phyloP scores from a whole-genome alignment of 2,329 filamentous ascomycete genomes.

The Chaetomiaceae sp. region DNA sequence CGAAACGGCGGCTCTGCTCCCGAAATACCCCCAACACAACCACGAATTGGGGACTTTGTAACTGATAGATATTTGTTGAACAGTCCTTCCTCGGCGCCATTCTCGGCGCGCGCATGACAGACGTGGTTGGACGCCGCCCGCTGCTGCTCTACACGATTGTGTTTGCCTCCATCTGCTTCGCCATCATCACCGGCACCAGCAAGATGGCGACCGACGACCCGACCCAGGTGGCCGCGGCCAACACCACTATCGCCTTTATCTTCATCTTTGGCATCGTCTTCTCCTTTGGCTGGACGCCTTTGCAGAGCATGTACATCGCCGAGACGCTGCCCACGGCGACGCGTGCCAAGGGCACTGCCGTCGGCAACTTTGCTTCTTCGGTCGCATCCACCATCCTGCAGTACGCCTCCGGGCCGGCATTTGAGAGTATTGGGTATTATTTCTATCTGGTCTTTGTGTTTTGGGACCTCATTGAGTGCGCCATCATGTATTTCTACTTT shows the following conservation, averaged over 20 bases:
- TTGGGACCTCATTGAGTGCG: conserved; percentile 42
- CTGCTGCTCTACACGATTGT: conserved; percentile 46
- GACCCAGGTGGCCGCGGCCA: conserved; percentile 36
- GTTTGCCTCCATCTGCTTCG: conserved; percentile 45
- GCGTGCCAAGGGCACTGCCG: conserved; percentile 42
- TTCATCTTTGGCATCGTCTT: conserved; percentile 51
- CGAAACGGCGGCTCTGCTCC: too few species aligned
- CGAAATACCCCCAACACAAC: too few species aligned
- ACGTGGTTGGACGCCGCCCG: conserved; percentile 54
- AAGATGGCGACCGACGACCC: conserved; percentile 39
- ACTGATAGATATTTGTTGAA: too few species aligned
- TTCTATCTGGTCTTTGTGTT: conserved; percentile 45
- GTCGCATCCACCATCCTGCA: conserved; percentile 39
- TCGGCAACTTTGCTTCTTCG: conserved; percentile 40
- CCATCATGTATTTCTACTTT: conserved; percentile 48
- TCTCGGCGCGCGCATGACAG: conserved; percentile 52
- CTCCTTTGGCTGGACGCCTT: conserved; percentile 48
- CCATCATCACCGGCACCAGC: conserved; percentile 45
- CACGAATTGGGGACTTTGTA: too few species aligned
- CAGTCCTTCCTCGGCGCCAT: conserved; percentile 48
- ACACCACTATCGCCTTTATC: conserved; percentile 47
- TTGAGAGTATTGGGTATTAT: conserved; percentile 41
- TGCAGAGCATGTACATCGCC: conserved; percentile 47
- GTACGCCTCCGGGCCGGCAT: conserved; percentile 42
- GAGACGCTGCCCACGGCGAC: conserved; percentile 44